These are phyloP conservation scores for Eucalyptus erythrocorys DNA, from an alignment of 345 rosid species.

Conservation along the genomic window DNA sequence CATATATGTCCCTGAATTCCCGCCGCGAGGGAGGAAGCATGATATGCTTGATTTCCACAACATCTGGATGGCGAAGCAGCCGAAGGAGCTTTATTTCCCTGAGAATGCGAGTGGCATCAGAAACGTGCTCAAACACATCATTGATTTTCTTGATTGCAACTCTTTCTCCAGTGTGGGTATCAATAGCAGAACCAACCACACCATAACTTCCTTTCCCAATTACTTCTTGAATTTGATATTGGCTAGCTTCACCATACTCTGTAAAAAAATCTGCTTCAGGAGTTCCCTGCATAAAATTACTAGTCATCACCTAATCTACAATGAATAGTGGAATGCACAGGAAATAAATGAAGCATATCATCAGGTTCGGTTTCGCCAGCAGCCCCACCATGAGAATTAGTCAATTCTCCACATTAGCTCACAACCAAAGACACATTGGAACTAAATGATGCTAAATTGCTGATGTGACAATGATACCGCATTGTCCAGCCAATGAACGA, in stretches of 20 bases:
- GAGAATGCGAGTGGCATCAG: constrained; percentile 91
- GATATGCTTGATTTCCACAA: constrained; percentile 89
- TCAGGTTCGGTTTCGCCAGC: not conserved
- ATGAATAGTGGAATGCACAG: not conserved
- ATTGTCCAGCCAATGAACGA: not conserved
- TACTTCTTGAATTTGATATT: constrained; percentile 84
- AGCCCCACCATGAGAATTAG: not conserved
- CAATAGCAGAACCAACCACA: constrained; percentile 86
- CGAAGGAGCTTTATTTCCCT: constrained; percentile 94
- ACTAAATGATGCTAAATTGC: not conserved
- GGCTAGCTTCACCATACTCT: constrained; percentile 89
- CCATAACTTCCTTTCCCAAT: constrained; percentile 98
- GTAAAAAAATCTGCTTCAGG: constrained; percentile 75
- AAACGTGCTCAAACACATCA: constrained; percentile 94
- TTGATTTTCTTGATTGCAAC: constrained; percentile 94
- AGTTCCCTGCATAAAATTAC: constrained; percentile 26
- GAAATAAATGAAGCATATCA: not conserved
- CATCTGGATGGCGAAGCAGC: constrained; percentile 88
- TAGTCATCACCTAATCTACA: not conserved
- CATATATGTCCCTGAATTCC: constrained; percentile 89
- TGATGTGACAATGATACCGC: not conserved
- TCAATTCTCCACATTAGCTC: not conserved
- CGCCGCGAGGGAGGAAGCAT: constrained; percentile 97
- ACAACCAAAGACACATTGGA: not conserved
- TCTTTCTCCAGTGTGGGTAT: constrained; percentile 72